These are phyloP conservation scores for Dalbergia oliveri DNA, from an alignment of 306 rosid genomes.

Conservation along the genomic window DNA sequence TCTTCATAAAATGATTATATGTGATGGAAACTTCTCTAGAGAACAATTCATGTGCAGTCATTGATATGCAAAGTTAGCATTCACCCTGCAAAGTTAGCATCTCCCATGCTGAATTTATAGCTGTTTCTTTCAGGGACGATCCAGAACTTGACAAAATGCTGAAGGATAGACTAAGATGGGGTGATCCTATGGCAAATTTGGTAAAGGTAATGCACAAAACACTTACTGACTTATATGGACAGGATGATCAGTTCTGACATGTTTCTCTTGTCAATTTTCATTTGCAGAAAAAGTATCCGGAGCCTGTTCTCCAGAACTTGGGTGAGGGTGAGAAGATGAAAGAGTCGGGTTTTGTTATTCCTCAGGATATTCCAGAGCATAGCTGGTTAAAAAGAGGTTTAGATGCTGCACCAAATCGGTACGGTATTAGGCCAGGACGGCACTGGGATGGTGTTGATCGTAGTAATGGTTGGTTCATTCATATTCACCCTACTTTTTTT, in stretches of 20 bases:
- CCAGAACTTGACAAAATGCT: slow-evolving; percentile 79
- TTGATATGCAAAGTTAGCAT: slow-evolving; percentile 17
- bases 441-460: slow-evolving; percentile 99
- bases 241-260: slow-evolving; percentile 40
- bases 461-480: slow-evolving; percentile 80
- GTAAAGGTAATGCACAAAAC: slow-evolving; percentile 71
- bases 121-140: slow-evolving; percentile 73
- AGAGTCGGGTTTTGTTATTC: slow-evolving; percentile 85
- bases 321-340: slow-evolving; percentile 80
- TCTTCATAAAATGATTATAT: slow-evolving; percentile 16
- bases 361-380: slow-evolving; percentile 86
- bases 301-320: slow-evolving; percentile 62
- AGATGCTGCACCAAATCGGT: slow-evolving; percentile 81
- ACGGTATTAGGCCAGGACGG: slow-evolving; percentile 88
- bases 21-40: not conserved
- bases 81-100: slow-evolving; percentile 16
- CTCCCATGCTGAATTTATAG: slow-evolving; percentile 15
- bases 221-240: slow-evolving; percentile 22
- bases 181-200: slow-evolving; percentile 95
- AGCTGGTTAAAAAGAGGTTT: slow-evolving; percentile 89
- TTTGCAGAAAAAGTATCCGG: slow-evolving; percentile 72
- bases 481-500: not conserved
- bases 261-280: slow-evolving; percentile 40
- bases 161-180: slow-evolving; percentile 87
- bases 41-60: not conserved